phyloP scores from a whole-genome alignment of 345 rosid genomes.

The Psidium friedrichsthalianum region DNA sequence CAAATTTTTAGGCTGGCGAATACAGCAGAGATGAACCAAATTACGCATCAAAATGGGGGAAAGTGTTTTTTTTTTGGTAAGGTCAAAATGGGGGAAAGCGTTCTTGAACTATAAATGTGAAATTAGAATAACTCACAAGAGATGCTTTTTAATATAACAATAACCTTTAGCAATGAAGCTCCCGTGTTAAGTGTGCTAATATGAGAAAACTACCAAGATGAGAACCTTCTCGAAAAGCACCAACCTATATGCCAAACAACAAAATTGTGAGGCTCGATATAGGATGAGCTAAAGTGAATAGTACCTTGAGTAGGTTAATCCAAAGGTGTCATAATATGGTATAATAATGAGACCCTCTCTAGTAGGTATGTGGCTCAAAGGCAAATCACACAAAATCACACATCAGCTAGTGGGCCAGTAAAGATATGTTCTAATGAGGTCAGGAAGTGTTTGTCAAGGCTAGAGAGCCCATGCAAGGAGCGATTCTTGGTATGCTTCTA shows the following conservation, averaged over 20 bases:
- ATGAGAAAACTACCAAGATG: not conserved
- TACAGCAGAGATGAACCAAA: not conserved
- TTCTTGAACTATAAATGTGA: not conserved
- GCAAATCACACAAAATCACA: too few relatives aligned
- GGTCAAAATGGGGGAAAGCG: not conserved
- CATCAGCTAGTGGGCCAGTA: too few relatives aligned
- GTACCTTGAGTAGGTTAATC: not conserved
- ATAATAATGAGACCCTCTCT: too few relatives aligned
- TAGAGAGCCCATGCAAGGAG: too few relatives aligned
- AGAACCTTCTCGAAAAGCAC: not conserved
- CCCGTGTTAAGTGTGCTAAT: not conserved
- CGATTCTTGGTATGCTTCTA: too few relatives aligned
- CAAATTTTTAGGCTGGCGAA: not conserved
- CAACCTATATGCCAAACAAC: not conserved
- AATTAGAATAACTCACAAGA: not conserved
- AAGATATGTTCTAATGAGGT: too few relatives aligned
- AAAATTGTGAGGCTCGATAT: not conserved
- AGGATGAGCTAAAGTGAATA: not conserved
- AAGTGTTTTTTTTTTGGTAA: too few relatives aligned
- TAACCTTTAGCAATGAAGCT: not conserved
- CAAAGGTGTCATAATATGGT: too few relatives aligned
- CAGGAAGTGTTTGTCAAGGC: too few relatives aligned
- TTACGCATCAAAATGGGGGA: not conserved
- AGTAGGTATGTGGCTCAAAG: too few relatives aligned
- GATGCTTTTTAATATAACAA: not conserved